phyloP scores from a whole-genome alignment of 1,139 yeast species.

The Yamadazyma atlantica region DNA sequence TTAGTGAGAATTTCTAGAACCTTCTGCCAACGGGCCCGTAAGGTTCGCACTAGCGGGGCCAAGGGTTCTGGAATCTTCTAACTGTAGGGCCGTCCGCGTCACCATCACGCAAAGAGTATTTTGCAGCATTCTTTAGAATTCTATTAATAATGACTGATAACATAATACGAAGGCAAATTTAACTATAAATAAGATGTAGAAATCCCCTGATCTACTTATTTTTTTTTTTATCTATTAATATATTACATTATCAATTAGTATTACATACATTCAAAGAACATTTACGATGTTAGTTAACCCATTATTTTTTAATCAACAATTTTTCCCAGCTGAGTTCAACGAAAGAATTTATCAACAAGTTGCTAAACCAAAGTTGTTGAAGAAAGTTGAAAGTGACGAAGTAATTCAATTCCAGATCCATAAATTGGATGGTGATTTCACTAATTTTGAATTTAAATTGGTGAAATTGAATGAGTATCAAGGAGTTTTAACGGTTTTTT shows the following conservation, averaged over 20 bases:
- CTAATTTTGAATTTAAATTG: constrained; percentile 40
- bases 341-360: constrained; percentile 10
- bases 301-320: constrained; percentile 14
- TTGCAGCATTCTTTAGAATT: constrained; percentile 8
- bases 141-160: constrained; percentile 1
- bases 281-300: constrained; percentile 20
- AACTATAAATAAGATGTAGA: constrained; percentile 1
- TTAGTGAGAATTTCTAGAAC: constrained; percentile 6
- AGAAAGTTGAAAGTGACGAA: constrained; percentile 39
- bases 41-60: constrained; percentile 4
- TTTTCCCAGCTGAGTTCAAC: constrained; percentile 9
- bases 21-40: constrained; percentile 4
- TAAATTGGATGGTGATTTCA: constrained; percentile 36
- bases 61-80: constrained; percentile 6
- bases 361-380: constrained; percentile 32
- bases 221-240: background rate
- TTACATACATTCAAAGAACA: too few species aligned
- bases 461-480: constrained; percentile 20
- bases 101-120: background rate
- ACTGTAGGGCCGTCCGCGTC: background rate
- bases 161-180: constrained; percentile 6
- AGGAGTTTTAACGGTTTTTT: constrained; percentile 31
- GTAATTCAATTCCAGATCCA: constrained; percentile 39
- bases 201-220: background rate
- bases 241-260: background rate